phyloP scores from a whole-genome alignment of 2,329 filamentous ascomycete genomes.

The Cordyceps cateniannulata region DNA sequence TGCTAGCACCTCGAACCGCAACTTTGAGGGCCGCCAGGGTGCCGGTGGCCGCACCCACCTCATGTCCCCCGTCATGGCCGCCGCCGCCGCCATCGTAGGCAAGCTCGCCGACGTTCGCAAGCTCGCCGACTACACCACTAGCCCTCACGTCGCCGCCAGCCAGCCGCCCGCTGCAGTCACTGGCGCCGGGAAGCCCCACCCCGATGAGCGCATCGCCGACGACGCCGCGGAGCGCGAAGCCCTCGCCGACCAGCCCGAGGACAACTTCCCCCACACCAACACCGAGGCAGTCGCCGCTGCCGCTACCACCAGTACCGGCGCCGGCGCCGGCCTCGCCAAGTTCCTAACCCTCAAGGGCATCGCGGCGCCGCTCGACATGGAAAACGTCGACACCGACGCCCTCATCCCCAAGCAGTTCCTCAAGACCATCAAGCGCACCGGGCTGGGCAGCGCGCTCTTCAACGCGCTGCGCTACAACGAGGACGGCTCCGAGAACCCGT shows the following conservation, averaged over 20 bases:
- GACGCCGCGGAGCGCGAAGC: slow-evolving; percentile 47
- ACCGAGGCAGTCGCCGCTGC: slow-evolving; percentile 32
- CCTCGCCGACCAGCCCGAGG: slow-evolving; percentile 54
- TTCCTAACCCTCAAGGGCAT: slow-evolving; percentile 81
- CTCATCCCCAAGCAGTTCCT: slow-evolving; percentile 99
- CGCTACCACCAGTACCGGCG: slow-evolving; percentile 29
- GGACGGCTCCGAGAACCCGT: slow-evolving; percentile 66
- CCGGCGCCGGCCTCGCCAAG: slow-evolving; percentile 65
- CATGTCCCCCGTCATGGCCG: slow-evolving; percentile 96
- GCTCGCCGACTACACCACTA: slow-evolving; percentile 55
- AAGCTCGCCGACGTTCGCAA: slow-evolving; percentile 90
- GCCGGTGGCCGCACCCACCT: slow-evolving; percentile 86
- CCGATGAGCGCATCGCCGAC: slow-evolving; percentile 46
- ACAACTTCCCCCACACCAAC: slow-evolving; percentile 60
- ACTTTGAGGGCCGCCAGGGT: slow-evolving; percentile 95
- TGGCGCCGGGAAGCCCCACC: slow-evolving; percentile 36
- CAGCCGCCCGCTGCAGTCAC: slow-evolving; percentile 30
- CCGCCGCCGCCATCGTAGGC: slow-evolving; percentile 80
- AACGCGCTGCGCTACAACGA: slow-evolving; percentile 72
- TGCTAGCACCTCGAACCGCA: slow-evolving; percentile 92
- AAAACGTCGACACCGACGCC: slow-evolving; percentile 97
- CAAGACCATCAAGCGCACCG: slow-evolving; percentile 97
- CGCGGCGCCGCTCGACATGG: slow-evolving; percentile 77
- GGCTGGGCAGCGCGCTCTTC: slow-evolving; percentile 84
- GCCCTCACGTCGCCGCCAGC: slow-evolving; percentile 51